These are phyloP conservation scores for Chlamydomonas reinhardtii DNA, from an alignment of 163 green algal genomes.

Conservation along the genomic window DNA sequence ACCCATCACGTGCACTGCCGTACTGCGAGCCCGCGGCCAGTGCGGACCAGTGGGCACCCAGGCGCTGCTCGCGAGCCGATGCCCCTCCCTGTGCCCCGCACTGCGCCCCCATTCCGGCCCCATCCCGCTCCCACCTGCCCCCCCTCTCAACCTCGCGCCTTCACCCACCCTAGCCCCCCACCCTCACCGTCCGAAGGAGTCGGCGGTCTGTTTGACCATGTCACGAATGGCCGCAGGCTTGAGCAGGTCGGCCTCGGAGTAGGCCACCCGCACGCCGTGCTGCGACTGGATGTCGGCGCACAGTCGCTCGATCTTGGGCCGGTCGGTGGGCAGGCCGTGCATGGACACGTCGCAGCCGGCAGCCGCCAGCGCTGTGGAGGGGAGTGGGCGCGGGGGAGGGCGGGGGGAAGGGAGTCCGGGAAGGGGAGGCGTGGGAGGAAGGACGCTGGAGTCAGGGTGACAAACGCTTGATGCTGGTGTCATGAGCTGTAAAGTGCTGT, in stretches of 20 bases:
- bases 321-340: constrained; percentile 73
- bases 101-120: no score
- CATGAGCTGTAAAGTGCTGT: no score
- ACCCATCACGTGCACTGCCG: no score
- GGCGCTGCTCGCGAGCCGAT: no score
- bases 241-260: constrained; percentile 61
- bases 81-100: no score
- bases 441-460: no score
- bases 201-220: constrained; percentile 61
- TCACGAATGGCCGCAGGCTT: constrained; percentile 61
- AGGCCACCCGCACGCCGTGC: constrained; percentile 37
- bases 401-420: no score
- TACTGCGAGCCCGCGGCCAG: no score
- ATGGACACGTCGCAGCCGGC: constrained; percentile 81
- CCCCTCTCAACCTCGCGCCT: background rate
- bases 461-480: no score
- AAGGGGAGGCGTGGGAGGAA: no score
- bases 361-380: constrained; percentile 54
- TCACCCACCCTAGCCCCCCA: background rate
- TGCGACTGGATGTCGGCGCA: constrained; percentile 38
- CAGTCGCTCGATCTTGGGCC: constrained; percentile 41
- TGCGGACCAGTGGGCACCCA: no score
- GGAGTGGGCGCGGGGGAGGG: background rate
- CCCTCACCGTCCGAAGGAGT: constrained; percentile 77
- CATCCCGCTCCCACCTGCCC: no score